phyloP scores from a whole-genome alignment of 805 yeast species.

The Grigorovia transvaalensis region DNA sequence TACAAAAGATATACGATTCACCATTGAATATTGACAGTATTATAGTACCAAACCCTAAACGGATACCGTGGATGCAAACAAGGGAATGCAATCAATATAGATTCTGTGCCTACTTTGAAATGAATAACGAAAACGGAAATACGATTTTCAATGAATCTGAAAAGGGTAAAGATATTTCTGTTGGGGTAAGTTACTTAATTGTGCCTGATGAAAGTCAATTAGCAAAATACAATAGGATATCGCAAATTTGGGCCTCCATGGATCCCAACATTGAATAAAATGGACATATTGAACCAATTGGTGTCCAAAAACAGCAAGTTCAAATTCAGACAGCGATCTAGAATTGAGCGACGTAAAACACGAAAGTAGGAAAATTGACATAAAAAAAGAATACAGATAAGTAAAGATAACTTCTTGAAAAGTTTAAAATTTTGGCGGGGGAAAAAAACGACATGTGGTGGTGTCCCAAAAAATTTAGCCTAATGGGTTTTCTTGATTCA shows the following conservation, averaged over 20 bases:
- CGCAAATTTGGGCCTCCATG: neutral
- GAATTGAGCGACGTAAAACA: no score
- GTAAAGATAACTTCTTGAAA: no score
- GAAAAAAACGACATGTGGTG: no score
- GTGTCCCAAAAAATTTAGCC: no score
- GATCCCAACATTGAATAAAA: neutral
- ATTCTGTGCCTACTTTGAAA: slow-evolving; percentile 17
- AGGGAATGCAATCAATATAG: slow-evolving; percentile 21
- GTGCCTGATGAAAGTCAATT: neutral
- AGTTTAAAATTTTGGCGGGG: no score
- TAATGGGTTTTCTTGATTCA: no score
- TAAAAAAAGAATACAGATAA: no score
- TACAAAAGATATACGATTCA: no score
- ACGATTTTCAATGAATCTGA: neutral
- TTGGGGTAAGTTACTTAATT: neutral
- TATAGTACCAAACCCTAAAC: no score
- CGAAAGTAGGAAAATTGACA: no score
- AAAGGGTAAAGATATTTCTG: neutral
- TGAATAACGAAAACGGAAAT: neutral
- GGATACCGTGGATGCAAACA: slow-evolving; percentile 21
- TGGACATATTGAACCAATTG: neutral
- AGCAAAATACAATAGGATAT: neutral
- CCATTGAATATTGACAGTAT: no score
- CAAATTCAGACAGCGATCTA: no score
- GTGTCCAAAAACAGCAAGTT: neutral